Base-by-base conservation (phyloP, 306 rosid genomes). In the Nissolia schottii region DNA sequence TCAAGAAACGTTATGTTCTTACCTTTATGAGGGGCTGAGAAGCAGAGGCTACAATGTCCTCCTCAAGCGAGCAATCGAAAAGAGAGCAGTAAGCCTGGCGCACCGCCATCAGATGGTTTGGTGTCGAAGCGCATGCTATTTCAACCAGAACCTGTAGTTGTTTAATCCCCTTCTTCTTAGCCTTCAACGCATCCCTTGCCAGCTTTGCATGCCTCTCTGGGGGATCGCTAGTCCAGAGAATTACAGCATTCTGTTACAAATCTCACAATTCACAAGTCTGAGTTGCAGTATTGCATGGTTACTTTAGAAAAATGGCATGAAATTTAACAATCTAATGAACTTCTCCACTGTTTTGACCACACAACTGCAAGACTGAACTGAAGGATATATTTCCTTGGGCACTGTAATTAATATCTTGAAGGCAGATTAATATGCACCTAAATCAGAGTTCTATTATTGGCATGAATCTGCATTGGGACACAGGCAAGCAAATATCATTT, bases 51-150 rank as follows among this genome's bases (percentile, higher is more conserved):
- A 71, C 64, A 76, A 95, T 87, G 61, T 91, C 97, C 80, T 95
- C 99, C 79, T 95, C 99, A 20, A 95, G 87, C 0, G 99, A 89
- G 73, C 87, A 80, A 62, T 89, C 87, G 50, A 70, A 91, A 18
- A 89, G 86, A 81, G 88, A 81, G 67, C 87, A 77, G 64, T 95
- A 95, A 14, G 82, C 84, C 77, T 88, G 85, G 80, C 97, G 91
- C 66, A 95, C 99, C 22, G 84, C 90, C 66, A 89, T 77, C 77
- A 88, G 81, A 83, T 95, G 97, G 82, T 85, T 82, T 46, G 99
- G 96, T 77, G 89, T 79, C n/a, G 97, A 73, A 31, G 96, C 87
- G 57, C 99, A 95, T 5, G 97, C 87, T 77, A 95, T 84, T 88
- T 91, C 99, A 40, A 88, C 85, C 55, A 95, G 73, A 79, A 88